Conservation (phyloP, 805 yeast species). For the Candida railenensis region DNA sequence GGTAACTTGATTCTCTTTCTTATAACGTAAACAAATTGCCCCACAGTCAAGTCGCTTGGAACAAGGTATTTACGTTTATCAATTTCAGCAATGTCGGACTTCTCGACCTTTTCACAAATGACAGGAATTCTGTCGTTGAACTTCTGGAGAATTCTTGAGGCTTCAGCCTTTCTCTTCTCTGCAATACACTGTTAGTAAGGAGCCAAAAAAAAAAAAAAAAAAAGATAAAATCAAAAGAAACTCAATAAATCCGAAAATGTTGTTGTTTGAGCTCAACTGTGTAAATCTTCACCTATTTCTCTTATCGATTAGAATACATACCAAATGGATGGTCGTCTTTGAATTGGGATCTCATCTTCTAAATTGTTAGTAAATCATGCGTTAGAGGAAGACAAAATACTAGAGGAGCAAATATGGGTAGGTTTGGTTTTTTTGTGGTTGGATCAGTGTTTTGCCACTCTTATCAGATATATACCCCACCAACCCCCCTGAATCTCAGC, state of each 20-base stretch:
- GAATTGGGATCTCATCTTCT: slow-evolving; percentile 81
- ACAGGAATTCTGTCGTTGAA: slow-evolving; percentile 93
- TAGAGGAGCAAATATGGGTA: too few relatives aligned
- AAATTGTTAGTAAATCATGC: slow-evolving; percentile 9
- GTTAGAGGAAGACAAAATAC: too few relatives aligned
- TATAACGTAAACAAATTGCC: slow-evolving; percentile 96
- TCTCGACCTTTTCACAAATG: slow-evolving; percentile 96
- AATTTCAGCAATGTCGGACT: slow-evolving; percentile 91
- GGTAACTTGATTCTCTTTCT: slow-evolving; percentile 95
- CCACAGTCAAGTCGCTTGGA: slow-evolving; percentile 94
- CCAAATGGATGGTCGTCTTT: slow-evolving; percentile 96
- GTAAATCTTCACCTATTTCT: too few relatives aligned
- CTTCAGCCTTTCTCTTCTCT: slow-evolving; percentile 94
- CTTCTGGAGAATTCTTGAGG: slow-evolving; percentile 84
- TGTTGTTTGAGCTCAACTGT: too few relatives aligned
- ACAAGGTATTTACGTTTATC: slow-evolving; percentile 97
- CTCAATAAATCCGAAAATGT: not conserved
- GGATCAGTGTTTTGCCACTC: not conserved
- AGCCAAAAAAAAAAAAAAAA: not conserved
- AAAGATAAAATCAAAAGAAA: not conserved
- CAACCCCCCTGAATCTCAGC: not conserved
- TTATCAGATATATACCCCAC: not conserved
- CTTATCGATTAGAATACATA: too few relatives aligned
- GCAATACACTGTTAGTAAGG: slow-evolving; percentile 10
- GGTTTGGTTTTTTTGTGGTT: not conserved